phyloP scores from a whole-genome alignment of 257 asterid genomes.

The Solanum chmielewskii region DNA sequence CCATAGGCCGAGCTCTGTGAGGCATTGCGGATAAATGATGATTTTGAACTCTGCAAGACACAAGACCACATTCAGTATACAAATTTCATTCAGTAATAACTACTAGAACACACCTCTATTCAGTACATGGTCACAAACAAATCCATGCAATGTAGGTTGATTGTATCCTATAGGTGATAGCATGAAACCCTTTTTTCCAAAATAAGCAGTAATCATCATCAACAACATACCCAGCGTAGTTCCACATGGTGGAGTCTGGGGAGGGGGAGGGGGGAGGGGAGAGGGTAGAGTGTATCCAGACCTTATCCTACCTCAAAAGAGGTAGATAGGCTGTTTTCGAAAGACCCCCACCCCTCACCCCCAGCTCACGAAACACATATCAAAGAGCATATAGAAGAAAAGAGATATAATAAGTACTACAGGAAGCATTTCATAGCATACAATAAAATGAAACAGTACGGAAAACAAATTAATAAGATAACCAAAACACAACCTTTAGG shows the following conservation, averaged over 20 bases:
- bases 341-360: neutral
- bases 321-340: neutral
- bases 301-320: neutral
- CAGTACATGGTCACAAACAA: neutral
- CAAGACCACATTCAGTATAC: neutral
- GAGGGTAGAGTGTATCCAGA: neutral
- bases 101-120: neutral
- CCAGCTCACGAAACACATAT: neutral
- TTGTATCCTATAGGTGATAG: neutral
- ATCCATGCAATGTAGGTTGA: neutral
- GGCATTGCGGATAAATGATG: slow-evolving; percentile 40
- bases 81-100: neutral
- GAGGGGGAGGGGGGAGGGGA: neutral
- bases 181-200: neutral
- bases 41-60: neutral
- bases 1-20: slow-evolving; percentile 77
- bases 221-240: neutral
- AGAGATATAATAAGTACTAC: neutral
- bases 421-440: neutral
- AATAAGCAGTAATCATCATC: neutral
- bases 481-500: neutral
- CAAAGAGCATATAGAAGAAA: neutral
- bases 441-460: neutral
- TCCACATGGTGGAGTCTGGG: neutral
- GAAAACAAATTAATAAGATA: no score